These are phyloP conservation scores for Vigna unguiculata DNA, from an alignment of 306 rosid genomes.

Conservation along the genomic window DNA sequence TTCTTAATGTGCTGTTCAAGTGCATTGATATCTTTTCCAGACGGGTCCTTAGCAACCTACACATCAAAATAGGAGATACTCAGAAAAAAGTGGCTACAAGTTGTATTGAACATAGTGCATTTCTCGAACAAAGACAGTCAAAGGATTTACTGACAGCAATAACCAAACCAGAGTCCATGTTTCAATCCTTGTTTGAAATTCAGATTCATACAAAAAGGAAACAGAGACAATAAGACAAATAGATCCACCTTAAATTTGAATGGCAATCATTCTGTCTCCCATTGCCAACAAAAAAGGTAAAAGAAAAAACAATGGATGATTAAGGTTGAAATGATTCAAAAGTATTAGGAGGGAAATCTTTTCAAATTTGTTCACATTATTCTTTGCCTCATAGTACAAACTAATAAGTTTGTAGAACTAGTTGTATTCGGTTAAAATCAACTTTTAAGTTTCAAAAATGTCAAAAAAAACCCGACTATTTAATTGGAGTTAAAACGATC, in stretches of 20 bases:
- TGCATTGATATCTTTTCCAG: conserved; percentile 81
- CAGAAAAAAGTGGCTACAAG: conserved; percentile 21
- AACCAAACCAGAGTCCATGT: background rate
- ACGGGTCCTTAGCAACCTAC: conserved; percentile 88
- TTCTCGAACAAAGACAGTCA: no score
- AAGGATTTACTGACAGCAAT: no score
- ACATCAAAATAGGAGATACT: conserved; percentile 28
- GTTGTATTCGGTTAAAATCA: background rate
- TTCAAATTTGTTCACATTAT: conserved; percentile 15
- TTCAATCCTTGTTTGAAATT: conserved; percentile 7
- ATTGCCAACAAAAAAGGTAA: background rate
- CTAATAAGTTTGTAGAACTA: conserved; percentile 16
- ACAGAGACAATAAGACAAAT: conserved; percentile 10
- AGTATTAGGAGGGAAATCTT: background rate
- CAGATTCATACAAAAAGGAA: background rate
- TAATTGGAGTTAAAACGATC: background rate
- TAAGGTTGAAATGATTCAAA: background rate
- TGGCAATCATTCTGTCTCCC: background rate
- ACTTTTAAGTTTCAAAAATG: background rate
- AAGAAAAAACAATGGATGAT: background rate
- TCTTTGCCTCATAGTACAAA: conserved; percentile 1
- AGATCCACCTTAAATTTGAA: conserved; percentile 34
- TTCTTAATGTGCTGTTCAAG: conserved; percentile 93
- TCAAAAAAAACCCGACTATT: background rate
- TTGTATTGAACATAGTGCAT: background rate